Conservation (phyloP, 768 basidiomycete genomes). For the Pleurotus pulmonarius region DNA sequence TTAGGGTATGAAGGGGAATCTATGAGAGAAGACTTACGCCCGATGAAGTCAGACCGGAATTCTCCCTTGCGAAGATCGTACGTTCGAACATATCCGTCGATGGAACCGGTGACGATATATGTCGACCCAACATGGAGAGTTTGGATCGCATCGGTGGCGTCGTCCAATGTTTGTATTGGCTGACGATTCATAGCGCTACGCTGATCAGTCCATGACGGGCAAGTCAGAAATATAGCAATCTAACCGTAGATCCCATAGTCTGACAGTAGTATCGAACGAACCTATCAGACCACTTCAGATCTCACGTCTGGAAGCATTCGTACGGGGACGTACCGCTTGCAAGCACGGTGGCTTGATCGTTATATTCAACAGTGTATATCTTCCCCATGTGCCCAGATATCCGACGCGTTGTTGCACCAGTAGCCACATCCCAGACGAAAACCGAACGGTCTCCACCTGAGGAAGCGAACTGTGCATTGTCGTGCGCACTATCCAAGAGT, state of each 20-base stretch:
- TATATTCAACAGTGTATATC: slow-evolving; percentile 88
- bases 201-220: not conserved
- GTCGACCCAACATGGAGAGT: slow-evolving; percentile 65
- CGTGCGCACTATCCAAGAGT: slow-evolving; percentile 45
- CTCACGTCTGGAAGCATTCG: not conserved
- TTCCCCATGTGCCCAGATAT: slow-evolving; percentile 89
- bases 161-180: slow-evolving; percentile 87
- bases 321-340: slow-evolving; percentile 68
- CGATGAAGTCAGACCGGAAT: slow-evolving; percentile 84
- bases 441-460: slow-evolving; percentile 92
- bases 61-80: slow-evolving; percentile 96
- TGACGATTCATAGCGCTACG: slow-evolving; percentile 70
- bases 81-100: slow-evolving; percentile 89
- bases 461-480: slow-evolving; percentile 92
- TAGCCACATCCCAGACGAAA: slow-evolving; percentile 94
- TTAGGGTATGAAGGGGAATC: not conserved
- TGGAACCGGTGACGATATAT: slow-evolving; percentile 75
- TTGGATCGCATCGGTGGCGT: slow-evolving; percentile 85
- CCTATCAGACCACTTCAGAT: slow-evolving; percentile 39
- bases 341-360: slow-evolving; percentile 79
- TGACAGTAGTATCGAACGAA: slow-evolving; percentile 88
- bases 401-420: slow-evolving; percentile 78
- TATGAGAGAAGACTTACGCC: slow-evolving; percentile 52
- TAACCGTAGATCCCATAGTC: slow-evolving; percentile 90
- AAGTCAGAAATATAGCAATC: slow-evolving; percentile 13